Conservation (phyloP, 2,329 filamentous ascomycete species). For the Colletotrichum musicola region DNA sequence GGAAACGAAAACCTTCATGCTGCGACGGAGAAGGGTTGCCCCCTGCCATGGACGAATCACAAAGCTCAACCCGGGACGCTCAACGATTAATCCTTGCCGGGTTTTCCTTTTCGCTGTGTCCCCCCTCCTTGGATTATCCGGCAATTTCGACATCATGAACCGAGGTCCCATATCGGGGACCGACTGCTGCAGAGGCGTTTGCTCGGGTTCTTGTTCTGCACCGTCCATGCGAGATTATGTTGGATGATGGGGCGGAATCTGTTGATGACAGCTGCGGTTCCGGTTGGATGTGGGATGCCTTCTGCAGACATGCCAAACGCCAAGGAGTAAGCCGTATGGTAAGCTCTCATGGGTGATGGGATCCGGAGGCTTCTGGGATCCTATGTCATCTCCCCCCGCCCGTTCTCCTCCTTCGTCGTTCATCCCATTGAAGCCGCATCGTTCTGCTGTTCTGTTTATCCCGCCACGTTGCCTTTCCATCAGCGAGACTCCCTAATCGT, state of each 20-base stretch:
- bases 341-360: conserved; percentile 8
- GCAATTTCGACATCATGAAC: neutral
- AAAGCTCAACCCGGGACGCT: neutral
- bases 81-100: neutral
- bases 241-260: neutral
- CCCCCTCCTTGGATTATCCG: neutral
- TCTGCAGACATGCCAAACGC: neutral
- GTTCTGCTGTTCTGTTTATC: neutral
- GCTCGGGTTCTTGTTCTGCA: neutral
- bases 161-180: neutral
- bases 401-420: neutral
- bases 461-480: neutral
- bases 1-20: conserved; percentile 19
- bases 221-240: neutral
- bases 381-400: neutral
- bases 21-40: conserved; percentile 4
- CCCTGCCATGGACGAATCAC: conserved; percentile 17
- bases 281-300: neutral
- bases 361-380: neutral
- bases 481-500: neutral
- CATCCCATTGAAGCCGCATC: conserved; percentile 2
- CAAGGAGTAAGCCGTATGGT: neutral
- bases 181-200: neutral
- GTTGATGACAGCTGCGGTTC: neutral
- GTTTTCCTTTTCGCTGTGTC: neutral